A percentile compares a stretch with the other conserved stretches of the same genome.
Evolutionary conservation across 1,284 basidiomycete genomes (phyloP).

Genomic region (Boletellus sp.): DNA sequence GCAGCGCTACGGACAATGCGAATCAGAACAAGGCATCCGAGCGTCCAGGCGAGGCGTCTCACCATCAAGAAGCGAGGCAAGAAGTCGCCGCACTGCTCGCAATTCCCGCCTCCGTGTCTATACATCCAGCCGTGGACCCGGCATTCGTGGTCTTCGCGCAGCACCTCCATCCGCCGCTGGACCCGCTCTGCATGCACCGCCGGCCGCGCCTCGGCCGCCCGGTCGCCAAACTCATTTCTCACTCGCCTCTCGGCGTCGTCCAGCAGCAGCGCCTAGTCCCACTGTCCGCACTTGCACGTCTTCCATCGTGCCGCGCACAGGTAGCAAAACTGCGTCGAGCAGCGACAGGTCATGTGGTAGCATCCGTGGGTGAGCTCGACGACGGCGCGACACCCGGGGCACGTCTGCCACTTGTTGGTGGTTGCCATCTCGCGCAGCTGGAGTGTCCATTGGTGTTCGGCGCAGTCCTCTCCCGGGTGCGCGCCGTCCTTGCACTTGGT

Average conservation of each 20-base stretch:
- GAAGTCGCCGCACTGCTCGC: slow-evolving; percentile 31
- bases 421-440: slow-evolving; percentile 33
- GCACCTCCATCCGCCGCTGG: slow-evolving; percentile 13
- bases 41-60: slow-evolving; percentile 2
- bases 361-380: slow-evolving; percentile 42
- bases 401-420: slow-evolving; percentile 38
- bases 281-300: slow-evolving; percentile 37
- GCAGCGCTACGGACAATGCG: slow-evolving; percentile 31
- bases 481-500: slow-evolving; percentile 30
- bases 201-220: slow-evolving; percentile 11
- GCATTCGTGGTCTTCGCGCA: slow-evolving; percentile 36
- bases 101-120: slow-evolving; percentile 28
- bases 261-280: slow-evolving; percentile 38
- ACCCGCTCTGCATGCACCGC: slow-evolving; percentile 17
- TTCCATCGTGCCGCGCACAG: slow-evolving; percentile 40
- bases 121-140: slow-evolving; percentile 22
- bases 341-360: slow-evolving; percentile 45
- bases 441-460: slow-evolving; percentile 21
- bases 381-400: slow-evolving; percentile 40
- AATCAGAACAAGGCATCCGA: background rate
- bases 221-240: slow-evolving; percentile 20
- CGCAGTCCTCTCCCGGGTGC: slow-evolving; percentile 17
- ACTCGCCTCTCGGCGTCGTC: slow-evolving; percentile 33
- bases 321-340: slow-evolving; percentile 43
- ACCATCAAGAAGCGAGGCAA: slow-evolving; percentile 33